Evolutionary conservation across 495 filamentous ascomycete genomes (phyloP), one percentile per base, ranked within the genome.

Genomic region (Neurospora hispaniola): DNA sequence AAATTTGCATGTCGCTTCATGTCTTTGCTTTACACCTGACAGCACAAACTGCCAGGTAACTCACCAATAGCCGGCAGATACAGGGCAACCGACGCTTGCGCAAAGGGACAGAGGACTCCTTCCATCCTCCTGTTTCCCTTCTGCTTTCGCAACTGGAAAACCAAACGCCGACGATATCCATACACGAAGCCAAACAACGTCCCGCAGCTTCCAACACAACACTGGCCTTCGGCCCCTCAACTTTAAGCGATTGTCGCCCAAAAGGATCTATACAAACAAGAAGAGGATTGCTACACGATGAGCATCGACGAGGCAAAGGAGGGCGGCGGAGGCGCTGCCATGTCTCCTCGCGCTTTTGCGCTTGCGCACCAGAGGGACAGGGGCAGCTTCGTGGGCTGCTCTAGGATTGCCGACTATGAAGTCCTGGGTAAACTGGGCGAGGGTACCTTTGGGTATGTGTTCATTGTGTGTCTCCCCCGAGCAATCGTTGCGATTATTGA

Each of bases 381-480:
- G 73, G 74, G 86, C 8, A 86, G 88, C 73, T 99, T 96, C 78
- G 82, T 84, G 69, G 96, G 96, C 40, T 97, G 94, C 83, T 95
- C 94, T 27, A 90, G 87, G 71, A 98, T 99, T 75, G 85, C 84
- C 66, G 91, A 96, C 71, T 99, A 97, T 79, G 93, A 97, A 74
- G 86, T 97, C 27, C 81, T 94, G 73, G 91, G 90, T 69, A 99
- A 99, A 84, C 88, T 99, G 69, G 96, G 96, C 74, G 96, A 99
- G 81, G 96, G 96, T 70, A 99, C 96, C 23, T 99, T 99, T 82
- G 96, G 95, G 92, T 94, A 79, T 72, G 88, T 72, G 18, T 8
- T 1, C 27, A n/a, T 27, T 9, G 9, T 41, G 40, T 78, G 9
- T n/a, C 46, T 31, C 20, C 2, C 18, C 8, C 14, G 35, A 27